Evolutionary conservation across 2,329 filamentous ascomycete genomes (phyloP), one percentile per base, ranked within the genome.

Genomic region (Remersonia thermophila): DNA sequence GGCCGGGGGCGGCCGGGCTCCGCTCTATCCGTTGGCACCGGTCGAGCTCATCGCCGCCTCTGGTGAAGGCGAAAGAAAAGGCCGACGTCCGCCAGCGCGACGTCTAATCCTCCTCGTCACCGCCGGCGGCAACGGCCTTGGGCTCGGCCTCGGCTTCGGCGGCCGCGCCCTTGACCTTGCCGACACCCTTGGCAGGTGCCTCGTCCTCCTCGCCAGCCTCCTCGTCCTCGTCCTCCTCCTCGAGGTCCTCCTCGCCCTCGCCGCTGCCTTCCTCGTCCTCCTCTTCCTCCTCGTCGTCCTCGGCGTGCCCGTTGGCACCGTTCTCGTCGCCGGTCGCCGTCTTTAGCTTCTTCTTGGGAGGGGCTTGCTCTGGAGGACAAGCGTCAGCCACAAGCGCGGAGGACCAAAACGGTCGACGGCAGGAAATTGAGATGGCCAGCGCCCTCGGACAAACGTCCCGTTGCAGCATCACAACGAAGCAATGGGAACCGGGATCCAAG

Each of bases 271-370:
- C 42, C 12, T 40, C 45, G 3, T 44, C 48, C 6, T 49, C 48
- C 10, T 46, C 46, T 20, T 27, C 42, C 16, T 45, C 45, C 8
- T 40, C 47, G 4, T 47, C 44, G 18, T 47, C 46, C n/a, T 48
- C 47, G 10, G 36, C 43, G 2, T 46, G 47, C 2, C 31, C 42
- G 2, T 36, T 43, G 7, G 47, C 49, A 4, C 38, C 40, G 12
- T 49, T 45, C 11, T 44, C 47, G 7, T 45, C 43, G 17, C 52
- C 53, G 16, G 55, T 48, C 38, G 47, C 54, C 17, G 63, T 67
- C 62, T 68, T 71, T 48, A 59, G 61, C 57, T 68, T 69, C 59
- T 71, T 71, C 38, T 61, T 61, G 27, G 67, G 67, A 33, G 63
- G 65, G 36, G 59, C 58, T 41, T 58, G 52, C 36, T 54, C 56